A percentile compares a stretch with the other conserved stretches of the same genome.
These are phyloP conservation scores for Wickerhamiella slavikovae DNA, from an alignment of 805 yeast species.

Conservation along the genomic window DNA sequence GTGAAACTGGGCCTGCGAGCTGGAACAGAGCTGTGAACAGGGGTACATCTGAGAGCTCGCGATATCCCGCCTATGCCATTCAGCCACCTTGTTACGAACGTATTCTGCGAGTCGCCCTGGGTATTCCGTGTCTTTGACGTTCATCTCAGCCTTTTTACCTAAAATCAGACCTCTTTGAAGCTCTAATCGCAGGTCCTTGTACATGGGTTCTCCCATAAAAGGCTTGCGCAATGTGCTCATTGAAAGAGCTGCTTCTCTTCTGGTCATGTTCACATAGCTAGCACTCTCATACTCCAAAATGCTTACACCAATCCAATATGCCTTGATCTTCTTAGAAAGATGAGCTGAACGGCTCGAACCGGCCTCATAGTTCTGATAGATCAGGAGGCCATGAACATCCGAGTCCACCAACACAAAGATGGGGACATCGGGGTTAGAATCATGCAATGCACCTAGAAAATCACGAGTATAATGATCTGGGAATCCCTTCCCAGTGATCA, in stretches of 20 bases:
- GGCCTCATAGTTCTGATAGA: slow-evolving; percentile 21
- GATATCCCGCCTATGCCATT: too few relatives aligned
- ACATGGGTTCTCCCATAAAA: slow-evolving; percentile 9
- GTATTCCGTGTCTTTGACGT: slow-evolving; percentile 16
- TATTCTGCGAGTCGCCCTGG: slow-evolving; percentile 7
- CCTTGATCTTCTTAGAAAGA: slow-evolving; percentile 4
- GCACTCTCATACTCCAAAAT: slow-evolving; percentile 22
- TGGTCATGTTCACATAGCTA: slow-evolving; percentile 12
- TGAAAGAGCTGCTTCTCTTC: slow-evolving; percentile 18
- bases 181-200: slow-evolving; percentile 22
- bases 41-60: too few relatives aligned
- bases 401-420: slow-evolving; percentile 35
- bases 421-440: slow-evolving; percentile 18
- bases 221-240: slow-evolving; percentile 14
- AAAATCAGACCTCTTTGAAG: slow-evolving; percentile 32
- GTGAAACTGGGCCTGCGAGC: too few relatives aligned
- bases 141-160: slow-evolving; percentile 38
- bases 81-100: slow-evolving; percentile 1
- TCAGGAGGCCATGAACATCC: slow-evolving; percentile 43
- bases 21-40: too few relatives aligned
- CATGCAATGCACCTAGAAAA: slow-evolving; percentile 19
- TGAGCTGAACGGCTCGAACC: slow-evolving; percentile 9
- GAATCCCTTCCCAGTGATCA: slow-evolving; percentile 45
- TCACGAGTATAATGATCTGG: slow-evolving; percentile 36
- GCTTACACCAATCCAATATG: slow-evolving; percentile 22